Percentiles rank a stretch among this genome's conserved stretches.
These are phyloP conservation scores for Saturnispora sekii DNA, from an alignment of 805 yeast genomes.

Conservation along the genomic window DNA sequence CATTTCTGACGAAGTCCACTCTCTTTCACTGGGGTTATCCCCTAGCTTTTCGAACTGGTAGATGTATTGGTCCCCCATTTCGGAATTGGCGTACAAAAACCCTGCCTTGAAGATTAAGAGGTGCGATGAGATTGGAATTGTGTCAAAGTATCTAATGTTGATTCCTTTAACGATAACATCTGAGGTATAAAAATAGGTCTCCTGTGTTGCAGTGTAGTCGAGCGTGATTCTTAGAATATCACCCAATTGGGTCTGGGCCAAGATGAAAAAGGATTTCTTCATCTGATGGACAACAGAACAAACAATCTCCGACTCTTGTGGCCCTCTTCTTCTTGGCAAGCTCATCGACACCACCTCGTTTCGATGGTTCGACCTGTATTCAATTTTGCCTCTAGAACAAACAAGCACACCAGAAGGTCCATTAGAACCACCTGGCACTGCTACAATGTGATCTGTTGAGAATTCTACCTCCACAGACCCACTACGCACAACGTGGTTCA, in stretches of 20 bases:
- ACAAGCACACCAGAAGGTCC: conserved; percentile 65
- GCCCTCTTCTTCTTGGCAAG: conserved; percentile 41
- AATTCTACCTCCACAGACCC: conserved; percentile 31
- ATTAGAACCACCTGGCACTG: conserved; percentile 63
- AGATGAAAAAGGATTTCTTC: conserved; percentile 52
- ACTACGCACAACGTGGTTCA: conserved; percentile 60
- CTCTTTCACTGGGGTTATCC: conserved; percentile 32
- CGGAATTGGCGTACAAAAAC: conserved; percentile 57
- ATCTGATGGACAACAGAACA: conserved; percentile 57
- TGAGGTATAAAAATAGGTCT: conserved; percentile 19
- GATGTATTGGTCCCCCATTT: conserved; percentile 52
- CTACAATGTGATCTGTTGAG: conserved; percentile 44
- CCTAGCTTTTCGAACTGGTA: conserved; percentile 77
- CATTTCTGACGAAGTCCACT: conserved; percentile 26
- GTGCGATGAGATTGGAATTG: conserved; percentile 49
- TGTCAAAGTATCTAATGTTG: conserved; percentile 63
- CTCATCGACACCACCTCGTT: background rate
- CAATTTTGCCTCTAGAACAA: conserved; percentile 46
- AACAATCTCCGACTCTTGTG: conserved; percentile 29
- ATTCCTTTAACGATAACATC: conserved; percentile 28
- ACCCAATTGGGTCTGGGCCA: conserved; percentile 64
- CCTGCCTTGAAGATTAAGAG: conserved; percentile 67
- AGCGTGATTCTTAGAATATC: conserved; percentile 64
- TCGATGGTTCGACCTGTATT: conserved; percentile 36
- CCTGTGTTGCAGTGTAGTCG: conserved; percentile 34